phyloP scores from a whole-genome alignment of 768 basidiomycete species.

The Rubroboletus satanas region DNA sequence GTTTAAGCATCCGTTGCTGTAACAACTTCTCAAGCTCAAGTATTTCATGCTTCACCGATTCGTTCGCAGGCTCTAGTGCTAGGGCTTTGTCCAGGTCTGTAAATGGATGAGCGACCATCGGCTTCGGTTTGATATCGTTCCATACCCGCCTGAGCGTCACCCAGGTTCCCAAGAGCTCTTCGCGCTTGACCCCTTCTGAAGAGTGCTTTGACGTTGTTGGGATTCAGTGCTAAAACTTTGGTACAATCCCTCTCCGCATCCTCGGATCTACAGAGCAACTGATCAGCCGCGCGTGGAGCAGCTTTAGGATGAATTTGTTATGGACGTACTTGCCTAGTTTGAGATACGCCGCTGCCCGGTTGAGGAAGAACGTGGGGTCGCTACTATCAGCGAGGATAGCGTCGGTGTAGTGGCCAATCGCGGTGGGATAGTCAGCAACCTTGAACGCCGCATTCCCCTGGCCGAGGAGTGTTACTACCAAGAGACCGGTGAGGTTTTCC shows the following conservation, averaged over 20 bases:
- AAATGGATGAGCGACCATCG: neutral
- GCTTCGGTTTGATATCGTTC: neutral
- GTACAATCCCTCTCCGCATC: conserved; percentile 83
- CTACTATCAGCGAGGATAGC: conserved; percentile 68
- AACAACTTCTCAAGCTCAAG: conserved; percentile 43
- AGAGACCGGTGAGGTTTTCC: neutral
- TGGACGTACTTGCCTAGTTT: conserved; percentile 89
- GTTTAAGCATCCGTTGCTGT: conserved; percentile 30
- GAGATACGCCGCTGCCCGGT: conserved; percentile 88
- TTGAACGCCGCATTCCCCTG: conserved; percentile 91
- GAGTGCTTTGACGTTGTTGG: conserved; percentile 70
- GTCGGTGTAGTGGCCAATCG: conserved; percentile 82
- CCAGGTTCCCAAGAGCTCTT: conserved; percentile 46
- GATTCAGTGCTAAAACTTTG: conserved; percentile 51
- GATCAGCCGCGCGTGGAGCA: neutral
- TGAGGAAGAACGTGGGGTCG: conserved; percentile 79
- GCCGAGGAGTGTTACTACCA: neutral
- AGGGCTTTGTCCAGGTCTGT: conserved; percentile 62
- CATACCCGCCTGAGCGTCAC: conserved; percentile 58
- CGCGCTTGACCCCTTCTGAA: conserved; percentile 79
- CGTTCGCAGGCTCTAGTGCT: conserved; percentile 61
- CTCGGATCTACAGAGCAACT: conserved; percentile 46
- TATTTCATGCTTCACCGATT: conserved; percentile 60
- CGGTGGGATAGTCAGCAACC: conserved; percentile 66
- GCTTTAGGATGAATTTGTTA: neutral